Evolutionary conservation across 768 basidiomycete genomes (phyloP), one percentile per base, ranked within the genome.

Genomic region (Clitopilus hobsonii): DNA sequence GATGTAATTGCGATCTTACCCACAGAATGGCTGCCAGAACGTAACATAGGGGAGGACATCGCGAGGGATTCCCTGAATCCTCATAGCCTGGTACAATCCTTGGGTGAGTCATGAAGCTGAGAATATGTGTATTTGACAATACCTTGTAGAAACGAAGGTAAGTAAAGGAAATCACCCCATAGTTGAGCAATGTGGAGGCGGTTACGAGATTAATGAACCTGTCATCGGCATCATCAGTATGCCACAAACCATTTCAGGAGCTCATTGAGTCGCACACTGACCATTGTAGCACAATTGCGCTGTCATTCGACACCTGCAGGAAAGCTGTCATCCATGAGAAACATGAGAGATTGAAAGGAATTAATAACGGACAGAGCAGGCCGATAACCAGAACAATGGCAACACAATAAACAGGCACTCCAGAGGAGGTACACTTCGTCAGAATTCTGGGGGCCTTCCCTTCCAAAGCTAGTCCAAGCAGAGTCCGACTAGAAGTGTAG

Each of bases 381-480:
- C 32, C 32, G 3, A 36, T 36, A 11, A 60, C 67, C 38, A 80
- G 66, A 2, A 77, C 73, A 2, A 77, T 59, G 2, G 67, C 65
- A 11, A 84, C 77, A 26, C 79, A 80, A 60, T 72, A 83, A n/a
- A 84, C 65, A 0, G 86, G 86, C 6, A 85, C 81, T 24, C 85
- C 85, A 55, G 66, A 69, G 30, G 69, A 67, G 48, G 79, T 83
- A 61, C 85, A 82, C 38, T 70, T 72, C 28, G 74, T 72, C 62
- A 88, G 74, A 57, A 81, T 60, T 29, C 61, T 68, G 0, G 85
- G 85, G n/a, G 78, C 77, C 63, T 84, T 84, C 7, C 82, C 80
- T 58, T 83, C 80, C 29, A 86, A 72, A 20, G 84, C 84, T 20
- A 86, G 66, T 0, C 81, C 81, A 32, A 73, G 76, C 14, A 82